Conservation (phyloP, 1,284 basidiomycete species). For the Ceratobasidium sp. region DNA sequence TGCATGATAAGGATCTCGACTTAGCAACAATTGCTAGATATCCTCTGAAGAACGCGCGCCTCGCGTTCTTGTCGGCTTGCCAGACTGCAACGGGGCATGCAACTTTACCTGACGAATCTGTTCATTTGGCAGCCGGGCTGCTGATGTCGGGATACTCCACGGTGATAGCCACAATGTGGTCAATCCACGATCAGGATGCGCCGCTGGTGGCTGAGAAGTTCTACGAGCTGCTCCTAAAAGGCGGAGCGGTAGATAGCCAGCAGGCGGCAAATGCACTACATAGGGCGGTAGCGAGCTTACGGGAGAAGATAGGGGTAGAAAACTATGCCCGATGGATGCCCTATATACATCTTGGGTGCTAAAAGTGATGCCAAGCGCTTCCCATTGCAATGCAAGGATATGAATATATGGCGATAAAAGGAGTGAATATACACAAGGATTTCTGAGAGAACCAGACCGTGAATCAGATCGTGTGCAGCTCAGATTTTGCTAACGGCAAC, state of each 20-base stretch:
- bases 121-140: conserved; percentile 20
- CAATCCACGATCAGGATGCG: conserved; percentile 16
- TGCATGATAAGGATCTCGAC: not conserved
- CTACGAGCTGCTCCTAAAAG: not conserved
- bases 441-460: too few species aligned
- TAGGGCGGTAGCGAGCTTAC: not conserved
- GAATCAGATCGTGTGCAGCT: too few species aligned
- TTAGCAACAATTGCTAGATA: not conserved
- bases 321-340: too few species aligned
- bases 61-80: conserved; percentile 17
- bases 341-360: too few species aligned
- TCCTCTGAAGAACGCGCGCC: not conserved
- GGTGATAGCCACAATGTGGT: conserved; percentile 21
- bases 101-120: not conserved
- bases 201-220: conserved; percentile 7
- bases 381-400: too few species aligned
- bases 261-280: not conserved
- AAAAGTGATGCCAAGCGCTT: too few species aligned
- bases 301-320: too few species aligned
- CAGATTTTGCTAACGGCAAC: too few species aligned
- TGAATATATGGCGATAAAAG: too few species aligned
- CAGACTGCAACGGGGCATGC: conserved; percentile 29
- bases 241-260: not conserved
- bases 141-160: conserved; percentile 14
- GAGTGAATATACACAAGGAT: too few species aligned